These are phyloP conservation scores for Gaeumannomyces tritici DNA, from an alignment of 2,329 filamentous ascomycete species.

Conservation along the genomic window DNA sequence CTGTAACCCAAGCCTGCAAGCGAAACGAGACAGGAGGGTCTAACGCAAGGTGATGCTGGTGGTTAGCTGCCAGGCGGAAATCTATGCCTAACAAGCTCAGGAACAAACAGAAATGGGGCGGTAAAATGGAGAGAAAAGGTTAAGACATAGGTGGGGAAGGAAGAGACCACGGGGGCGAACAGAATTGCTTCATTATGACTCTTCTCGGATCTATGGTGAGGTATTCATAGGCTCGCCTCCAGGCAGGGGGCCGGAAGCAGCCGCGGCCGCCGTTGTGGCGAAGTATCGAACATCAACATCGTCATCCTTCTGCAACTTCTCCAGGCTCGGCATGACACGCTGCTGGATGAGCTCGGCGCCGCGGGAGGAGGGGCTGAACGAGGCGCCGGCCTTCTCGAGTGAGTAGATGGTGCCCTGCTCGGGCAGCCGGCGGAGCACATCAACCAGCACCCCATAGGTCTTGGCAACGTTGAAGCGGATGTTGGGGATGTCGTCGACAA, in stretches of 20 bases:
- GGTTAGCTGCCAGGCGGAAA: not conserved
- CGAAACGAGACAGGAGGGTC: not conserved
- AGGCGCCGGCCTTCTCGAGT: conserved; percentile 66
- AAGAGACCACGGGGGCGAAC: conserved; percentile 17
- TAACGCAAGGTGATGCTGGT: not conserved
- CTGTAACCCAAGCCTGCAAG: not conserved
- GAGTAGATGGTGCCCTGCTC: conserved; percentile 79
- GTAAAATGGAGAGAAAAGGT: not conserved
- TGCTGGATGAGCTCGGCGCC: conserved; percentile 75
- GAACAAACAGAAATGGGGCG: not conserved
- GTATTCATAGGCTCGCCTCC: conserved; percentile 55
- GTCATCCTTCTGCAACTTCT: conserved; percentile 93
- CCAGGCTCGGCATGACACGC: conserved; percentile 78
- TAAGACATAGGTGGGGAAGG: conserved; percentile 25
- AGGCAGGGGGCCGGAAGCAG: conserved; percentile 33
- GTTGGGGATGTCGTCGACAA: conserved; percentile 91
- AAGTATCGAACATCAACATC: conserved; percentile 98
- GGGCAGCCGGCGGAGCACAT: conserved; percentile 83
- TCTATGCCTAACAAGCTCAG: not conserved
- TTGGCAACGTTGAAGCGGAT: conserved; percentile 99
- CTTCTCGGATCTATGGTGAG: conserved; percentile 45
- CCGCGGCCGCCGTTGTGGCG: conserved; percentile 76
- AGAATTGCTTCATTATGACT: conserved; percentile 42
- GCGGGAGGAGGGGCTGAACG: conserved; percentile 55
- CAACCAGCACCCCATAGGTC: conserved; percentile 84